Base-by-base conservation (phyloP, 2,329 filamentous ascomycete genomes). In the Diaporthe aspalathi region DNA sequence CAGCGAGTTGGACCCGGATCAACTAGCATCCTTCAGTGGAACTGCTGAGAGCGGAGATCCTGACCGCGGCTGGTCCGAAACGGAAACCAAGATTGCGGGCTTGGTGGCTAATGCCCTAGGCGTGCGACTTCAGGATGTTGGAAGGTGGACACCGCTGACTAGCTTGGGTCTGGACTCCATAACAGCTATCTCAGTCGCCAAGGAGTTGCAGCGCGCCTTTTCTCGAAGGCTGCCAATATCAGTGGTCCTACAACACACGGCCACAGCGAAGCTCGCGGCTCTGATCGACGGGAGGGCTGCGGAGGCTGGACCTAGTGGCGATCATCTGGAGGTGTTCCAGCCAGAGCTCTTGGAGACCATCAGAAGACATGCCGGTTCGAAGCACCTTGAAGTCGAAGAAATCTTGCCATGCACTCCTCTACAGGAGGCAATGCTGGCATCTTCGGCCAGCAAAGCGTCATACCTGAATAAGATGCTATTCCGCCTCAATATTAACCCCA, bases 351-450 rank as follows among this genome's bases (percentile, higher is more conserved):
- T 77, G 2, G 45, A 74, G 3, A 56, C 65, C 32, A 70, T 86
- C 8, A 76, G 74, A 32, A 69, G 78, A 7, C 76, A 74, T 0
- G 82, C 87, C 68, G 54, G 74, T 5, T 20, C 72, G 5, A 72
- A 79, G 2, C 79, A 79, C 0, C 78, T 79, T 5, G 54, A 75
- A 0, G 82, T 92, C 3, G 80, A 87, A 38, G 84, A 83, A 1
- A 84, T 97, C 11, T 81, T 95, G 6, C 94, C 94, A 0, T 97
- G 95, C 78, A 97, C 94, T 1, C 93, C 94, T 0, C 83, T 98
- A 0, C 95, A 98, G 79, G 93, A 97, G 82, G 92, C 92, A 0
- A 97, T 97, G 94, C 84, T 97, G 0, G 91, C 90, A 3, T 88
- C 89, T 11, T 76, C 83, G 73, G 80, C 80, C 1, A 79, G 82